Evolutionary conservation across 169 alveolate species (phyloP), one percentile per base, ranked within the genome.

Genomic region (Plasmodium ovale): DNA sequence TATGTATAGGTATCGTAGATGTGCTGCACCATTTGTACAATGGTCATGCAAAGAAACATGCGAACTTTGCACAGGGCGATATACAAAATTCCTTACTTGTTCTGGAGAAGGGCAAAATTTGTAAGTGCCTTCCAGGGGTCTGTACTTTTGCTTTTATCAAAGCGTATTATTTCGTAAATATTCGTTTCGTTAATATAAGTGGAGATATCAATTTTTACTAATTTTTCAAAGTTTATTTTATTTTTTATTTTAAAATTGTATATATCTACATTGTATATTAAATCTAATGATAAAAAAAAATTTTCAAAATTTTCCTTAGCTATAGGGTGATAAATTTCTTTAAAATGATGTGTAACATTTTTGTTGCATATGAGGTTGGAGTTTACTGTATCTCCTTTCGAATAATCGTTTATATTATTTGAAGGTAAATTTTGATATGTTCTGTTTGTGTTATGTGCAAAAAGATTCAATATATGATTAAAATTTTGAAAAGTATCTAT

Each of bases 241-340:
- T 79, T 79, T 64, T 39, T 79, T 79, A 79, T 64, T 27, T 79
- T 79, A 51, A 79, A 79, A 58, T 65, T 59, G 23, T 79, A 42
- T 47, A 79, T 53, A 42, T 79, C 89, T 54, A 67, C 16, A 58
- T 44, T 56, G 59, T 79, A 79, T 23, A 79, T 79, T 42, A 79
- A 51, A 51, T 79, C 82, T 65, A 79, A 27, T 21, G 89, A 79
- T 12, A 65, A 58, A 59, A 65, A 79, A 33, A 79, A 79, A 79
- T 79, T 62, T 12, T 29, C 27, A 14, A 58, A 29, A 16, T 79
- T 79, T 54, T 49, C 72, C 44, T 79, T 79, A 25, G 54, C 62
- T 14, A 79, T 65, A 14, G 6, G 62, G 5, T 64, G 21, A 33
- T 79, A 79, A 27, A 51, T 27, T 14, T 65, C 35, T 16, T 27